phyloP scores from a whole-genome alignment of 139 green algal genomes.

The Chlamydomonas sp. region DNA sequence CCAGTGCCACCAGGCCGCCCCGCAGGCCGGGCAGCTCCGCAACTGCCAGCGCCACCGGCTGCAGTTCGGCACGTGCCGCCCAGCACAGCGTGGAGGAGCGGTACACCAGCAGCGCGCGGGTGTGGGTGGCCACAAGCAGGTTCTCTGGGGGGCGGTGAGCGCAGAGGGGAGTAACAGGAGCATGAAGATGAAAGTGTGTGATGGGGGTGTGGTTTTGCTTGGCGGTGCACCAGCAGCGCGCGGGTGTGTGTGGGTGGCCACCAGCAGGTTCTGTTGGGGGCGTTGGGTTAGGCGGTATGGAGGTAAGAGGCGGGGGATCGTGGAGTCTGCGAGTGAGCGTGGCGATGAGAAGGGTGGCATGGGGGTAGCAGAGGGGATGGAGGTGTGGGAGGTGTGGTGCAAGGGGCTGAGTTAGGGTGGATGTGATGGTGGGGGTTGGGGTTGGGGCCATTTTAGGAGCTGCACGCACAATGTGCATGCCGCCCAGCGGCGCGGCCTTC shows the following conservation, averaged over 20 bases:
- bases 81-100: slow-evolving; percentile 54
- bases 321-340: not conserved
- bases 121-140: slow-evolving; percentile 70
- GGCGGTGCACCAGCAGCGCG: slow-evolving; percentile 66
- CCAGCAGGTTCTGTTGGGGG: slow-evolving; percentile 66
- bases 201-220: too few relatives aligned
- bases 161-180: not conserved
- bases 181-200: not conserved
- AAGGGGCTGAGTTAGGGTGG: too few relatives aligned
- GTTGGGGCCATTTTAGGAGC: too few relatives aligned
- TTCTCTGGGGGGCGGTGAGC: slow-evolving; percentile 51
- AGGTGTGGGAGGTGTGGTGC: too few relatives aligned
- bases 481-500: too few relatives aligned
- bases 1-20: slow-evolving; percentile 61
- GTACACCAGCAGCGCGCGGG: slow-evolving; percentile 65
- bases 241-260: slow-evolving; percentile 68
- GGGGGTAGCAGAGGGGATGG: too few relatives aligned
- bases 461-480: too few relatives aligned
- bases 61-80: slow-evolving; percentile 57
- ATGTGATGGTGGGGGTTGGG: too few relatives aligned
- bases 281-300: not conserved
- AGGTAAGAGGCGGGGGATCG: not conserved
- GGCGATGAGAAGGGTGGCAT: too few relatives aligned
- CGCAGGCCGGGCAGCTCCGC: slow-evolving; percentile 46
- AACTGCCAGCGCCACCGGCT: slow-evolving; percentile 60